Conservation (phyloP, 2,329 filamentous ascomycete species). For the Xylaria digitata region DNA sequence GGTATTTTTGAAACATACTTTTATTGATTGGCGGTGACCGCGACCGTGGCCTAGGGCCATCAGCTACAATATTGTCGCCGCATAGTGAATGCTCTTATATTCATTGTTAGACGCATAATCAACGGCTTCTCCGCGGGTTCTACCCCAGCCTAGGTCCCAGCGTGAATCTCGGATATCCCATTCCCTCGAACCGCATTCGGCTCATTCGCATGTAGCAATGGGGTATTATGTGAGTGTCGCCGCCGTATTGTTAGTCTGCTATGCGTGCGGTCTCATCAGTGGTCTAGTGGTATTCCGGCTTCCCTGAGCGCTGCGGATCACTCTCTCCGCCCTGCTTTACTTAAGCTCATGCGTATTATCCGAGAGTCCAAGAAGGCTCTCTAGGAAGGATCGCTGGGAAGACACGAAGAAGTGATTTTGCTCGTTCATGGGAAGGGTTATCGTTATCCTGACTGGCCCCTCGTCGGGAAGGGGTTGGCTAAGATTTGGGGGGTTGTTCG, state of each 20-base stretch:
- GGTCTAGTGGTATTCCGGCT: conserved; percentile 61
- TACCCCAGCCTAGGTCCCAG: conserved; percentile 78
- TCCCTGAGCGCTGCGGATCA: conserved; percentile 61
- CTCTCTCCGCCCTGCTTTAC: conserved; percentile 58
- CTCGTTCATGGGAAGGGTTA: conserved; percentile 75
- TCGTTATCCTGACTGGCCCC: conserved; percentile 63
- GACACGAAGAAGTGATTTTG: conserved; percentile 60
- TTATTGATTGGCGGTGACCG: conserved; percentile 21
- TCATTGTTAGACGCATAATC: conserved; percentile 75
- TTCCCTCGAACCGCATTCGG: conserved; percentile 59
- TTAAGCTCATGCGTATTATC: conserved; percentile 58
- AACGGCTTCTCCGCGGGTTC: conserved; percentile 77
- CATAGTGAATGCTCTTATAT: conserved; percentile 63
- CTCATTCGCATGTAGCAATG: conserved; percentile 59
- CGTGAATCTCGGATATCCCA: conserved; percentile 75
- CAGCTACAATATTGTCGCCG: conserved; percentile 60
- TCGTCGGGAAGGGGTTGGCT: conserved; percentile 74
- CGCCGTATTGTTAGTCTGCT: conserved; percentile 62
- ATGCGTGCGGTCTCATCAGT: conserved; percentile 57
- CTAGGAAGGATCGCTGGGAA: conserved; percentile 60
- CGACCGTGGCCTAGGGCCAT: conserved; percentile 53
- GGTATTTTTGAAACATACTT: not conserved
- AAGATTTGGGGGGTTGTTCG: conserved; percentile 80
- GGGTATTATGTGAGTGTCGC: conserved; percentile 60
- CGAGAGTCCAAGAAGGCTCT: conserved; percentile 63